phyloP scores from a whole-genome alignment of 2,329 filamentous ascomycete genomes.

The Fusarium nelsonii region DNA sequence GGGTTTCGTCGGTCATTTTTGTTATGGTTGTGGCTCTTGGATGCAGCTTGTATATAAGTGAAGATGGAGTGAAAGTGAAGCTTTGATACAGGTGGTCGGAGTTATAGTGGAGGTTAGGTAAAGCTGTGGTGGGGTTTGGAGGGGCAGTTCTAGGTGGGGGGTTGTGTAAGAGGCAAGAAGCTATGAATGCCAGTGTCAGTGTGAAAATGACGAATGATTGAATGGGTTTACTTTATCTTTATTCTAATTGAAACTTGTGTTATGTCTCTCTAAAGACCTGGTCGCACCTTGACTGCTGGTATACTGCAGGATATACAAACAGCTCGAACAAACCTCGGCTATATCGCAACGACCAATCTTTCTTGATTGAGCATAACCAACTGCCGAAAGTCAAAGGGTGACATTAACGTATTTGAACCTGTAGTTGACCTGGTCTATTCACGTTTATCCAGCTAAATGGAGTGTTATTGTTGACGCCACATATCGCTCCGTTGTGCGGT shows the following conservation, averaged over 20 bases:
- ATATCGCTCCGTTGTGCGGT: constrained; percentile 7
- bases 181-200: not conserved
- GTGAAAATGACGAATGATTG: not conserved
- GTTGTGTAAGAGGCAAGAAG: not conserved
- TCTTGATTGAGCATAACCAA: not conserved
- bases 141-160: constrained; percentile 20
- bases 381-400: no score
- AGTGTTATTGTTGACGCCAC: constrained; percentile 24
- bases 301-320: no score
- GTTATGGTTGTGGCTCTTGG: constrained; percentile 56
- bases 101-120: constrained; percentile 10
- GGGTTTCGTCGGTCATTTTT: constrained; percentile 65
- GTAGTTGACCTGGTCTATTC: not conserved
- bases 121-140: constrained; percentile 36
- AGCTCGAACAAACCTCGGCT: no score
- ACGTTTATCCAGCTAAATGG: not conserved
- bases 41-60: not conserved
- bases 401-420: not conserved
- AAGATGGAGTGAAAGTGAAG: constrained; percentile 1
- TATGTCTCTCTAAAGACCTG: no score
- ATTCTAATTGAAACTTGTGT: not conserved
- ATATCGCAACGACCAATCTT: not conserved
- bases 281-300: no score
- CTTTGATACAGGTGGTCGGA: constrained; percentile 57
- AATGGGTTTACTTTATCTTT: not conserved